Conservation (phyloP, 345 rosid species). For the Cardamine occulta region DNA sequence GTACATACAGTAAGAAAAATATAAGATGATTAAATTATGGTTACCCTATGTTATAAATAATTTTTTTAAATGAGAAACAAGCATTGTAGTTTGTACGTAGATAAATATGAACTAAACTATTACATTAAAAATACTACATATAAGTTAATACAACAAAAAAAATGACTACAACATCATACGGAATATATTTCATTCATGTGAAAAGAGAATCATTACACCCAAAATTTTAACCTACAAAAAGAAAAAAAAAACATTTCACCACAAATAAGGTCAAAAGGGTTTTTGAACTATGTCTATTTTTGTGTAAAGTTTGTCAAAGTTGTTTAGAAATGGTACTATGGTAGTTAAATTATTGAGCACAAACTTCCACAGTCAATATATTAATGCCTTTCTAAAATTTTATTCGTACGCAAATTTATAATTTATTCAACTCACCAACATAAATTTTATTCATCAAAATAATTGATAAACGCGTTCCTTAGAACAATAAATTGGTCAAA, state of each 20-base stretch:
- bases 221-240: no score
- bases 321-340: background rate
- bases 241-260: background rate
- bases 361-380: background rate
- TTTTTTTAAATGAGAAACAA: background rate
- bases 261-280: background rate
- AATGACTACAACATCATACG: background rate
- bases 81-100: no score
- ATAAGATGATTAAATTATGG: background rate
- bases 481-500: background rate
- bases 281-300: slow-evolving; percentile 3
- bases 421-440: background rate
- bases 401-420: background rate
- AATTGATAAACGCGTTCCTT: slow-evolving; percentile 1
- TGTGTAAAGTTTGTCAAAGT: slow-evolving; percentile 4
- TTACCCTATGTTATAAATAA: background rate
- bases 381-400: background rate
- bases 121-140: background rate
- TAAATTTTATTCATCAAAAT: slow-evolving; percentile 14
- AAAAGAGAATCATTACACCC: background rate
- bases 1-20: background rate
- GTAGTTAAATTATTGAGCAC: background rate
- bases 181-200: background rate
- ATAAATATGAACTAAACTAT: background rate
- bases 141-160: background rate